Base-by-base conservation (phyloP, 176 grass and related monocot genomes). In the Rhynchospora pubera region DNA sequence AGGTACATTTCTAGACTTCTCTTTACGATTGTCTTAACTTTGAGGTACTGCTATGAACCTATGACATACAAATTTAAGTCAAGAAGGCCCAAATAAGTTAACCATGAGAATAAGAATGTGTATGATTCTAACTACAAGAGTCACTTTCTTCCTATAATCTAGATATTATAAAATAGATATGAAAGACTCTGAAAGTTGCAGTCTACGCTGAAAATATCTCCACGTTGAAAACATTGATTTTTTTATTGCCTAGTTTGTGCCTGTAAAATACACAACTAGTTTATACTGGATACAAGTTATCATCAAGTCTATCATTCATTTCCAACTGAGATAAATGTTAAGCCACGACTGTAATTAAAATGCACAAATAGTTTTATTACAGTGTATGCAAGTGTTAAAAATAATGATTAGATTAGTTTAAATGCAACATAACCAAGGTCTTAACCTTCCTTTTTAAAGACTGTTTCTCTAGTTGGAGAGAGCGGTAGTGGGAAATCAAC, bases 401-500 rank as follows among this genome's bases (percentile, higher is more conserved):
- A 74, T 74, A 61, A 60, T 79, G 34, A 39, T 44, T 62, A n/a
- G 16, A 13, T 60, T 39, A 57, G 13, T 60, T 43, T 60, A 60
- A 22, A 11, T 21, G 9, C 44, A 46, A 62, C 62, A 15, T 23
- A 22, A 79, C 21, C 3, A 58, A 60, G 55, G 26, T 13, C 45
- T 75, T 30, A 9, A 1, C 22, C 52, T 22, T 15, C n/a, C 52
- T 21, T 89, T 63, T 57, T 46, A 45, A 56, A 90, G 85, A 87
- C 85, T 22, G 82, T 84, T 30, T 82, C 89, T 57, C 82, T 90
- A 62, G 89, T 87, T 71, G 89, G 89, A n/a, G 77, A 87, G 45
- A 87, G 85, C 59, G 89, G 89, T 14, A 85, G 77, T 26, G 85
- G 89, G 11, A 90, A 90, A 81, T 85, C 82, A 57, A 90, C 89